Evolutionary conservation across 2,329 filamentous ascomycete genomes (phyloP), one percentile per base, ranked within the genome.

Genomic region (Didymella lethalis): DNA sequence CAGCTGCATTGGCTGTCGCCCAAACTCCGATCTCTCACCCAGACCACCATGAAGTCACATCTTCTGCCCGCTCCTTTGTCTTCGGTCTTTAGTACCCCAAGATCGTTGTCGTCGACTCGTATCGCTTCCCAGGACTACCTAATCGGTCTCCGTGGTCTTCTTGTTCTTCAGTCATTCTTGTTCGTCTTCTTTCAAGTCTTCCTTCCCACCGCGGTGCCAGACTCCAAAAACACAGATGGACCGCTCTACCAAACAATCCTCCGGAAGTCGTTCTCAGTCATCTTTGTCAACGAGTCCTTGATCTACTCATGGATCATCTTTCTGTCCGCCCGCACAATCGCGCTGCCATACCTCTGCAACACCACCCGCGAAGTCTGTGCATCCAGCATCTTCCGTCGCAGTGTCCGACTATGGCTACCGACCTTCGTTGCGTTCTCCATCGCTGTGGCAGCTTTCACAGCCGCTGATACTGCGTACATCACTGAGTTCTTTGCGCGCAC

Each of bases 281-380:
- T 82, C 4, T 76, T 81, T 57, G 82, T 79, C 78, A 81, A 82
- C 59, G 72, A 78, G 32, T 74, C 75, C 31, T 69, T 83, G 57
- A 77, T 83, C 51, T 79, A 79, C 67, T 78, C 78, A 23, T 78
- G 76, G 69, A 75, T 82, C 66, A 77, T 83, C 59, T 71, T 82
- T 25, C 70, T 83, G 20, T 81, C 79, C 3, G 80, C 78, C 7
- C 77, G 81, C 11, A 77, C 77, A 11, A 74, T 79, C 25, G 75
- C 73, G 32, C 70, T 82, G 2, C 78, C 78, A 3, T 83, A 81
- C 54, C 70, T 83, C 32, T 62, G 62, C 14, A 66, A 76, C 29
- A 74, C 76, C 0, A 73, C 66, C 3, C 72, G 75, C 40, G 62
- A 67, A 36, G 65, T 72, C 6, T 74, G 78, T 56, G 75, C 80